Base-by-base conservation (phyloP, 1,284 basidiomycete species). In the Ganoderma sinense region DNA sequence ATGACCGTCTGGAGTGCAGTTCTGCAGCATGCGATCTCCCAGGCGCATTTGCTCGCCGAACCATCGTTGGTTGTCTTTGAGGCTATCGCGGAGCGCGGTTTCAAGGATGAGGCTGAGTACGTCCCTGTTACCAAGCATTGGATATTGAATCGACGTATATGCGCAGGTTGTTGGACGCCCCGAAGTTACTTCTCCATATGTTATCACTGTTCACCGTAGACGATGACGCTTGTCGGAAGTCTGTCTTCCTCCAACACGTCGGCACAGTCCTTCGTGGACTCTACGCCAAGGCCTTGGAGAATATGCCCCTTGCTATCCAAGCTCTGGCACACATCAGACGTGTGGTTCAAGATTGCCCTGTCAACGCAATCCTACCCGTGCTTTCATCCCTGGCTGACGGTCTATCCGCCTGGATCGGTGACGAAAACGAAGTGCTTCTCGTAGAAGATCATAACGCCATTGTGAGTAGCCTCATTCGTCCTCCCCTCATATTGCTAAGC, bases 381-480 rank as follows among this genome's bases (percentile, higher is more conserved):
- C 67, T 90, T 13, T 74, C 73, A 20, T 69, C 71, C 2, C 75
- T 88, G 48, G 79, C 82, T n/a, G 73, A 79, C 23, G 78, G 86
- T 31, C 73, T 90, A 4, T 80, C 79, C 65, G 70, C 79, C 36
- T 91, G 89, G 90, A 83, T 90, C 39, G 81, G 80, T 59, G 89
- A 91, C 71, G 80, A 82, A 62, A 56, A 72, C 0, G 77, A 81
- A 36, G 67, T 81, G 18, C 78, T 90, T 59, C 74, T 79, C 5
- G 80, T 83, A 16, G 73, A 81, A 6, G 84, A 87, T 40, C 86
- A 88, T 67, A 85, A 84, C 67, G 77, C 81, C 53, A 71, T 86
- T 65, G 90, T 91, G 77, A 53, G 85, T 81, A 48, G 55, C 48
- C 11, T 70, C 40, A 36, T 40, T 31, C 33, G 36, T 48, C 51